Evolutionary conservation across 2,329 filamentous ascomycete genomes (phyloP).

Genomic region (Neonectria neomacrospora): DNA sequence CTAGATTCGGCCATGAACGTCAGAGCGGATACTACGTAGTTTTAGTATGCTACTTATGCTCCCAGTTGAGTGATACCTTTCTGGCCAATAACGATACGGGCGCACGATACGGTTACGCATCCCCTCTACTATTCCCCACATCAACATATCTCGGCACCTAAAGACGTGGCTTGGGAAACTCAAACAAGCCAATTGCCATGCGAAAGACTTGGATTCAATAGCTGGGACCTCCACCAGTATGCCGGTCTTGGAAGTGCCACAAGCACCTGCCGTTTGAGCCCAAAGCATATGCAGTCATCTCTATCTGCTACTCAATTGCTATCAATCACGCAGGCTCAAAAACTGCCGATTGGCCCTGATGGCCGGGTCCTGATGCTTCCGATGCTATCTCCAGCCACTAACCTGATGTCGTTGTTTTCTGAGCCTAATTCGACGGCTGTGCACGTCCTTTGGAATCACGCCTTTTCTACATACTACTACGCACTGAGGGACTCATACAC

Average conservation of each 20-base stretch:
- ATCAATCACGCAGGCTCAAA: not conserved
- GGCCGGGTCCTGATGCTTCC: not conserved
- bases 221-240: not conserved
- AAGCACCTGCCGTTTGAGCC: not conserved
- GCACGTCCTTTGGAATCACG: not conserved
- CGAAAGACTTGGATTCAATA: not conserved
- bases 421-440: not conserved
- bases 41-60: not conserved
- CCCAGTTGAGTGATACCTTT: not conserved
- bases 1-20: not conserved
- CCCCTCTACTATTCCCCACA: not conserved
- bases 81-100: not conserved
- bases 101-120: not conserved
- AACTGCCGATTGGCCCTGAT: not conserved
- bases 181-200: not conserved
- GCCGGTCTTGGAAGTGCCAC: not conserved
- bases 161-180: not conserved
- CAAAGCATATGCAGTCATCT: not conserved
- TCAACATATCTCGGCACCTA: not conserved
- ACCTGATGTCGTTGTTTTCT: not conserved
- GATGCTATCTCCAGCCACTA: not conserved
- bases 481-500: not conserved
- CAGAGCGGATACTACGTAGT: not conserved
- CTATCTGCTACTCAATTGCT: not conserved
- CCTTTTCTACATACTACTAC: not conserved